phyloP scores from a whole-genome alignment of 805 yeast genomes.

The Kodamaea kaohsiungensis region DNA sequence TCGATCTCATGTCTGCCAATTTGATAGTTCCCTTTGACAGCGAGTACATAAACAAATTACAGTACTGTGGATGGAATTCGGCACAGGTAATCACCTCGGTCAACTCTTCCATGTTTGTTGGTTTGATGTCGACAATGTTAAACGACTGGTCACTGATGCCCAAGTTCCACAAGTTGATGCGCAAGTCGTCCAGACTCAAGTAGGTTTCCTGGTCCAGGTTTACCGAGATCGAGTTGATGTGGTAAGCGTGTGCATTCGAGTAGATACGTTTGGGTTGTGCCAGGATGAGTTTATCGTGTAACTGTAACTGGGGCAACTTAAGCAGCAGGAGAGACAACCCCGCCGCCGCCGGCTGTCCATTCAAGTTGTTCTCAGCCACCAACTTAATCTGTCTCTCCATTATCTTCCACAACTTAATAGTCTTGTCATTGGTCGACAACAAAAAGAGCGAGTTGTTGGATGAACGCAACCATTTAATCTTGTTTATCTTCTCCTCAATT shows the following conservation, averaged over 20 bases:
- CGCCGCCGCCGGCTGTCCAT: slow-evolving; percentile 26
- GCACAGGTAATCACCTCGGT: slow-evolving; percentile 97
- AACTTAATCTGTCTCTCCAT: slow-evolving; percentile 88
- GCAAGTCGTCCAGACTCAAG: slow-evolving; percentile 87
- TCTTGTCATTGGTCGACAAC: slow-evolving; percentile 92
- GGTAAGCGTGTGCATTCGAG: slow-evolving; percentile 97
- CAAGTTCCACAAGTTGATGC: slow-evolving; percentile 94
- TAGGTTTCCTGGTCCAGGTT: slow-evolving; percentile 97
- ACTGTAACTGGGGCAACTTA: slow-evolving; percentile 82
- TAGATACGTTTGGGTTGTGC: slow-evolving; percentile 92
- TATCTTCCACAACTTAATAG: slow-evolving; percentile 97
- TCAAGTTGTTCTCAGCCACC: slow-evolving; percentile 86
- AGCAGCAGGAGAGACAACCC: slow-evolving; percentile 43
- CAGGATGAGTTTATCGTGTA: slow-evolving; percentile 92
- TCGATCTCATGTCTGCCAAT: slow-evolving; percentile 93
- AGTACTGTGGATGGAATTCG: slow-evolving; percentile 90
- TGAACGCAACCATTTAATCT: slow-evolving; percentile 92
- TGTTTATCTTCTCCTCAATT: slow-evolving; percentile 97
- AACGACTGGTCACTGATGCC: slow-evolving; percentile 93
- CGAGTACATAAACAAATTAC: slow-evolving; percentile 93
- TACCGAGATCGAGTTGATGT: slow-evolving; percentile 91
- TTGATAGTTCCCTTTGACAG: slow-evolving; percentile 95
- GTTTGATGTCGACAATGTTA: slow-evolving; percentile 96
- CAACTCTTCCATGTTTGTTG: slow-evolving; percentile 97
- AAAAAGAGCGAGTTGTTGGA: slow-evolving; percentile 88